Evolutionary conservation across 306 rosid species (phyloP).

Genomic region (Phaseolus lunatus): DNA sequence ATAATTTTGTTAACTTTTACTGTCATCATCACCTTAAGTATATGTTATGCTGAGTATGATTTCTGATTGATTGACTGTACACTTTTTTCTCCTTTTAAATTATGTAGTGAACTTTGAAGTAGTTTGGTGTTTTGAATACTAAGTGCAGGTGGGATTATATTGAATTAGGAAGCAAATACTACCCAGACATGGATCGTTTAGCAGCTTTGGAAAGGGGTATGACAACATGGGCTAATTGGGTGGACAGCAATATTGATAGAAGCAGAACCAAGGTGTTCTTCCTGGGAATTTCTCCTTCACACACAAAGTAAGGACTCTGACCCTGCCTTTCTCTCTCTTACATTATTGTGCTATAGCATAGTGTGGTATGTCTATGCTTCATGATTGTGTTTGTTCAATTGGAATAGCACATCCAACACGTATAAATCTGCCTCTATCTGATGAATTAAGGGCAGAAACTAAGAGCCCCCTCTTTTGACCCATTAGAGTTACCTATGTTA

Average conservation of each 20-base stretch:
- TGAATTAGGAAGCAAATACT: slow-evolving; percentile 76
- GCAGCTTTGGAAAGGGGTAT: slow-evolving; percentile 86
- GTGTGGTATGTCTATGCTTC: slow-evolving; percentile 42
- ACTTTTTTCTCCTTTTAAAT: neutral
- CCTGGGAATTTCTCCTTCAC: slow-evolving; percentile 87
- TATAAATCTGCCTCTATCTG: slow-evolving; percentile 13
- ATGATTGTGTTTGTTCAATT: slow-evolving; percentile 41
- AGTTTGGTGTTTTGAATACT: slow-evolving; percentile 31
- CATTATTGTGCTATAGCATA: slow-evolving; percentile 46
- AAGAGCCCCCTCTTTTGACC: slow-evolving; percentile 21
- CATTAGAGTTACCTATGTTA: neutral
- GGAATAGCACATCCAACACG: slow-evolving; percentile 45
- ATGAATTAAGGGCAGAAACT: slow-evolving; percentile 8
- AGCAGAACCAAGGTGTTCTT: slow-evolving; percentile 77
- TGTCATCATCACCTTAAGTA: too few relatives aligned
- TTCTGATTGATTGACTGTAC: neutral
- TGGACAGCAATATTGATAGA: slow-evolving; percentile 70
- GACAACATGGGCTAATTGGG: slow-evolving; percentile 96
- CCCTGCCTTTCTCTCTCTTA: slow-evolving; percentile 50
- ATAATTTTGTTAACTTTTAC: too few relatives aligned
- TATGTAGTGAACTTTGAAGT: neutral
- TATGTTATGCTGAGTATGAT: neutral
- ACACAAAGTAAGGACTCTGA: slow-evolving; percentile 66
- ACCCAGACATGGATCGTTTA: slow-evolving; percentile 84
- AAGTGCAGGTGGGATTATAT: slow-evolving; percentile 94